Percentiles rank a stretch among this genome's conserved stretches.
Evolutionary conservation across 2,329 filamentous ascomycete species (phyloP).

Genomic region (Penicillium glabrum): DNA sequence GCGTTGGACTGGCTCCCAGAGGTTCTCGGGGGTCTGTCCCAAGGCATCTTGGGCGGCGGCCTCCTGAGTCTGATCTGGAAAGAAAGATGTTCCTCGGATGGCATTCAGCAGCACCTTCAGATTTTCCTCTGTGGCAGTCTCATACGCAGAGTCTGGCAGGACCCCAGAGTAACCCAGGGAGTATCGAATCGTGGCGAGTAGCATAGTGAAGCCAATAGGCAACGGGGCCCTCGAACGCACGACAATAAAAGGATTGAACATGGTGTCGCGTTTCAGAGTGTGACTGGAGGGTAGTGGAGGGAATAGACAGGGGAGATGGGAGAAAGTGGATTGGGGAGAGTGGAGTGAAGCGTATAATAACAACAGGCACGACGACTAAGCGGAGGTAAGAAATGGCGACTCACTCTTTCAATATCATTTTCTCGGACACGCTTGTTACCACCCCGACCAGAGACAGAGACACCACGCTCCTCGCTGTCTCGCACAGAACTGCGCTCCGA

Average conservation of each 20-base stretch:
- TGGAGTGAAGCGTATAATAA: neutral
- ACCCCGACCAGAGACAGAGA: conserved; percentile 43
- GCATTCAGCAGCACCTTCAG: no score
- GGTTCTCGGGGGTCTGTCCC: no score
- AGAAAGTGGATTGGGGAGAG: neutral
- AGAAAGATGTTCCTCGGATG: no score
- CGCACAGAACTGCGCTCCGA: conserved; percentile 45
- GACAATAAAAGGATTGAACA: no score
- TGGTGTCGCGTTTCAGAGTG: neutral
- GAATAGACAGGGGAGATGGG: neutral
- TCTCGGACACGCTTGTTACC: conserved; percentile 47
- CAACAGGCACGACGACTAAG: neutral
- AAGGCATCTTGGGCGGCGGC: no score
- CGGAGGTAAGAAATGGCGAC: conserved; percentile 8
- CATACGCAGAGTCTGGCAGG: no score
- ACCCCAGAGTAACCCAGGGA: no score
- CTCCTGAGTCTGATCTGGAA: no score
- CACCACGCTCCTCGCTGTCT: conserved; percentile 47
- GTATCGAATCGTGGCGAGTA: no score
- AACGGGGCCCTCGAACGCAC: no score
- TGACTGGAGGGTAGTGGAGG: neutral
- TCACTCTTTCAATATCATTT: conserved; percentile 50
- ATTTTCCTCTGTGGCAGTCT: no score
- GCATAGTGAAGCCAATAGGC: no score
- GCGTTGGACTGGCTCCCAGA: neutral